Evolutionary conservation across 441 rosid species (phyloP).

Genomic region (Adansonia grandidieri): DNA sequence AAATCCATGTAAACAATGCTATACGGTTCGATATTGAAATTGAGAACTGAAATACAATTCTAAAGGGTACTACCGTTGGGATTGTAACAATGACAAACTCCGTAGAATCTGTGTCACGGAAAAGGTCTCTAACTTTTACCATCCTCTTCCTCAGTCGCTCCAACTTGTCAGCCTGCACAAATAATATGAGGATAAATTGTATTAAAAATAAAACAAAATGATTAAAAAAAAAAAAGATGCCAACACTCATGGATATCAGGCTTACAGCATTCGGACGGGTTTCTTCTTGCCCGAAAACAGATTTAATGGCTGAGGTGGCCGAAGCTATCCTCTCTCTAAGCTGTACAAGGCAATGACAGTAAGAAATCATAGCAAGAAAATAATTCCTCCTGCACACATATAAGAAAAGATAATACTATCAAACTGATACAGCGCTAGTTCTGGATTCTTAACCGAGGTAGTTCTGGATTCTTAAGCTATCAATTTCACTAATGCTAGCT

Average conservation of each 20-base stretch:
- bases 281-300: conserved; percentile 82
- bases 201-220: neutral
- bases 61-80: conserved; percentile 67
- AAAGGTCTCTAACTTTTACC: conserved; percentile 88
- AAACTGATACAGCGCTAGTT: neutral
- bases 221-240: conserved; percentile 18
- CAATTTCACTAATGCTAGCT: neutral
- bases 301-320: conserved; percentile 91
- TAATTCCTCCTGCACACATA: neutral
- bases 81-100: conserved; percentile 91
- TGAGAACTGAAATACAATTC: neutral
- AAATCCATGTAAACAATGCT: neutral
- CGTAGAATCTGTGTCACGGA: conserved; percentile 78
- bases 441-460: neutral
- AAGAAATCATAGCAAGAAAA: conserved; percentile 17
- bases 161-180: conserved; percentile 68
- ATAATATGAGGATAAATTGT: neutral
- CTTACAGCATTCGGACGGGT: conserved; percentile 68
- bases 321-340: conserved; percentile 85
- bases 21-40: neutral
- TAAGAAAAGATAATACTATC: neutral
- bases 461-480: neutral
- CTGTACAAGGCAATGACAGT: conserved; percentile 41
- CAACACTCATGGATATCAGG: conserved; percentile 24
- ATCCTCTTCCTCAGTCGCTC: conserved; percentile 80